phyloP scores from a whole-genome alignment of 495 filamentous ascomycete genomes.

The Daldinia childiae region DNA sequence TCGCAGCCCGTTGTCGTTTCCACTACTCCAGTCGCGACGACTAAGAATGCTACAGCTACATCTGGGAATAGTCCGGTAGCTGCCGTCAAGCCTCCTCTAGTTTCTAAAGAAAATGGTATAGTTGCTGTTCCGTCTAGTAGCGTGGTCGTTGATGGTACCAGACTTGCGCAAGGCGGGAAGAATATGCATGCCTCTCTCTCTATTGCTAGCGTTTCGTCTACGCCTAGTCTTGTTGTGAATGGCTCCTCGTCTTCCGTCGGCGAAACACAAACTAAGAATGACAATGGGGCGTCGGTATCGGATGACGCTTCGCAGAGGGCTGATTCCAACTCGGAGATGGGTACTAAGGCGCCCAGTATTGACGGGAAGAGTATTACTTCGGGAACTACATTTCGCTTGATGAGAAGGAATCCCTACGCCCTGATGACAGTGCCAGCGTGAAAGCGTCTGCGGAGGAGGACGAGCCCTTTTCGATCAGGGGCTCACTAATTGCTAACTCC shows the following conservation, averaged over 20 bases:
- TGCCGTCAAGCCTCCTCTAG: constrained; percentile 36
- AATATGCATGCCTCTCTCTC: constrained; percentile 46
- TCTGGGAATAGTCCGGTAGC: constrained; percentile 25
- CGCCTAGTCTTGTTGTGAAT: constrained; percentile 61
- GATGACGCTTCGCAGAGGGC: constrained; percentile 61
- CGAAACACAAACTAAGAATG: constrained; percentile 47
- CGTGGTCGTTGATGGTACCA: constrained; percentile 39
- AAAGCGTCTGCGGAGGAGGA: constrained; percentile 88
- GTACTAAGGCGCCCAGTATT: constrained; percentile 86
- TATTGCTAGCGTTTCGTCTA: constrained; percentile 41
- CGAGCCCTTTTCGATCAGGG: constrained; percentile 76
- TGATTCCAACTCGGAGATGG: constrained; percentile 75
- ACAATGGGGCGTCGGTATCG: constrained; percentile 54
- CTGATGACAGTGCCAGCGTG: constrained; percentile 92
- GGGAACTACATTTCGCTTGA: constrained; percentile 88
- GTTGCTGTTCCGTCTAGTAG: constrained; percentile 5
- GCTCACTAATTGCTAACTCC: constrained; percentile 76
- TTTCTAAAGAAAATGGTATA: constrained; percentile 28
- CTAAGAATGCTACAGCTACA: constrained; percentile 17
- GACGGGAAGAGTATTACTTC: constrained; percentile 93
- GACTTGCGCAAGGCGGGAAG: constrained; percentile 50
- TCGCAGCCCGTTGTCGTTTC: constrained; percentile 28
- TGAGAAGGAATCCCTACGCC: constrained; percentile 92
- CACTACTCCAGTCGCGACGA: constrained; percentile 16
- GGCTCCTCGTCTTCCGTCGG: constrained; percentile 52